Percentiles rank a stretch among this genome's conserved stretches.
Evolutionary conservation across 2,329 filamentous ascomycete species (phyloP).

Genomic region (Xylaria sp.): DNA sequence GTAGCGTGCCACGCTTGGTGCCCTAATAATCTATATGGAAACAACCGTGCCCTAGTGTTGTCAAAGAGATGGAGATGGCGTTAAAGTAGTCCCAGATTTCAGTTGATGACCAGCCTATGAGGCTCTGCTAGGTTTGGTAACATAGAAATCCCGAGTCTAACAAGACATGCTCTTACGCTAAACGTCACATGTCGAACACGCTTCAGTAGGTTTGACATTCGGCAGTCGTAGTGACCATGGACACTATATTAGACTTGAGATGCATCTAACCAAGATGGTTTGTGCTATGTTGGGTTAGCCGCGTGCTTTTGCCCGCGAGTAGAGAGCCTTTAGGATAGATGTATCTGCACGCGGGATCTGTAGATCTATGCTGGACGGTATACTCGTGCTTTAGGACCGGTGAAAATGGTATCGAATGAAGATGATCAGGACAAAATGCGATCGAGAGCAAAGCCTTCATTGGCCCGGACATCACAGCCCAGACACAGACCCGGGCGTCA

Average conservation of each 20-base stretch:
- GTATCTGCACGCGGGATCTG: not conserved
- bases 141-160: not conserved
- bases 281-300: not conserved
- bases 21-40: not conserved
- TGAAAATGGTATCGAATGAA: not conserved
- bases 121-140: not conserved
- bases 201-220: constrained; percentile 6
- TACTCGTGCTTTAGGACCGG: not conserved
- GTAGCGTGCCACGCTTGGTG: not conserved
- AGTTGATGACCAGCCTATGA: constrained; percentile 6
- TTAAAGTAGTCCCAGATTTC: constrained; percentile 6
- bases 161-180: constrained; percentile 1
- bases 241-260: not conserved
- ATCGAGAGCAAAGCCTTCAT: not conserved
- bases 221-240: constrained; percentile 13
- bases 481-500: not conserved
- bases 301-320: not conserved
- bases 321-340: not conserved
- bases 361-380: not conserved
- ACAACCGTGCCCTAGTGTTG: not conserved
- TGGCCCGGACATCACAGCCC: not conserved
- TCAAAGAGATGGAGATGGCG: not conserved
- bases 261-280: not conserved
- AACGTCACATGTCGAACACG: constrained; percentile 8
- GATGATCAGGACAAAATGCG: not conserved